Evolutionary conservation across 2,329 filamentous ascomycete genomes (phyloP).

Genomic region (Decorospora gaudefroyi): DNA sequence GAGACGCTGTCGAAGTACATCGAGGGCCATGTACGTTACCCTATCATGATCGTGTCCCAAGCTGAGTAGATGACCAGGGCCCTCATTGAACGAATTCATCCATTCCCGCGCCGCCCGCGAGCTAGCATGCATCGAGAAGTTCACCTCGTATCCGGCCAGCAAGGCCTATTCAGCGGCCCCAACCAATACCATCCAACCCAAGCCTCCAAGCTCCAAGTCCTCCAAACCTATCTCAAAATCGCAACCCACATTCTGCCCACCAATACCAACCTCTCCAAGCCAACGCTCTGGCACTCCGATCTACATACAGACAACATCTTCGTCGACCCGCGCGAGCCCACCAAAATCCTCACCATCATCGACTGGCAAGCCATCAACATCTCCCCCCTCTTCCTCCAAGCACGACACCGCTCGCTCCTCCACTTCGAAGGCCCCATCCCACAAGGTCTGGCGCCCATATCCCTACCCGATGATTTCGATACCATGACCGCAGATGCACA

Average conservation of each 20-base stretch:
- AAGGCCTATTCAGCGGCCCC: slow-evolving; percentile 30
- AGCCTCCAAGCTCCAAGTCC: slow-evolving; percentile 29
- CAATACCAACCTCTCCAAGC: slow-evolving; percentile 20
- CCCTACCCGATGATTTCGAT: slow-evolving; percentile 22
- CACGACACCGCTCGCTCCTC: slow-evolving; percentile 31
- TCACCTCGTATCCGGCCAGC: slow-evolving; percentile 21
- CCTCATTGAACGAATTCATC: slow-evolving; percentile 22
- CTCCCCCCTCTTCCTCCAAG: slow-evolving; percentile 35
- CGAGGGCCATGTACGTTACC: slow-evolving; percentile 23
- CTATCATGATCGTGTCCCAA: slow-evolving; percentile 13
- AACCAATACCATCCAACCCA: slow-evolving; percentile 31
- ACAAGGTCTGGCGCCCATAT: slow-evolving; percentile 18
- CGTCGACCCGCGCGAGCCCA: slow-evolving; percentile 35
- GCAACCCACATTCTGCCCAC: slow-evolving; percentile 30
- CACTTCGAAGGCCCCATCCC: slow-evolving; percentile 28
- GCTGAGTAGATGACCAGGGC: slow-evolving; percentile 22
- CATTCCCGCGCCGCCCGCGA: slow-evolving; percentile 21
- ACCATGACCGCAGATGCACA: slow-evolving; percentile 20
- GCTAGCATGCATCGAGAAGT: slow-evolving; percentile 25
- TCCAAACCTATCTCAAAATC: slow-evolving; percentile 35
- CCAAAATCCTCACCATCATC: slow-evolving; percentile 39
- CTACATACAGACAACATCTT: slow-evolving; percentile 44
- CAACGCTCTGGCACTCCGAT: slow-evolving; percentile 41
- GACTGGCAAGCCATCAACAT: slow-evolving; percentile 43
- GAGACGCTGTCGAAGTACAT: slow-evolving; percentile 20